A percentile compares a stretch with the other conserved stretches of the same genome.
These are phyloP conservation scores for Beverwykella pulmonaria DNA, from an alignment of 495 filamentous ascomycete species.

Conservation along the genomic window DNA sequence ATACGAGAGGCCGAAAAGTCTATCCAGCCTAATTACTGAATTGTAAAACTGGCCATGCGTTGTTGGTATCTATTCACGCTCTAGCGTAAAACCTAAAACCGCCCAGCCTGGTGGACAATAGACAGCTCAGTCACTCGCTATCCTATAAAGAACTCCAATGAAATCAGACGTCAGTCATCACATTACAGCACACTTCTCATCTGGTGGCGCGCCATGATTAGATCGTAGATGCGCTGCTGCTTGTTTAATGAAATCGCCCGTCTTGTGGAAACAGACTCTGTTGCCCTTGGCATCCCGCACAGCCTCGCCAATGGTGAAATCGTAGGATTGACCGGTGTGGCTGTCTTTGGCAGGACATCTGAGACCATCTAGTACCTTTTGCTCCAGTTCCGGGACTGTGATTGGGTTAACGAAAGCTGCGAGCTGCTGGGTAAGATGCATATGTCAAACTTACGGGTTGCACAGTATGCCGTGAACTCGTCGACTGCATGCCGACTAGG, in stretches of 20 bases:
- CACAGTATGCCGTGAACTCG: slow-evolving; percentile 45
- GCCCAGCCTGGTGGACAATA: too few species aligned
- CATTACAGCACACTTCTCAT: slow-evolving; percentile 35
- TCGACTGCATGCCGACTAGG: slow-evolving; percentile 44
- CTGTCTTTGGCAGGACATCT: slow-evolving; percentile 47
- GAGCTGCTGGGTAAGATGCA: not conserved
- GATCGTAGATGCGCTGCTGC: slow-evolving; percentile 37
- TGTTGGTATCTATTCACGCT: not conserved
- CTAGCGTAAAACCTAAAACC: too few species aligned
- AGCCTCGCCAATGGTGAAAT: slow-evolving; percentile 47
- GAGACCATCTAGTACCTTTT: slow-evolving; percentile 45
- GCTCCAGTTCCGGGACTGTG: slow-evolving; percentile 43
- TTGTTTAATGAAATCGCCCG: slow-evolving; percentile 48
- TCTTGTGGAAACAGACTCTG: slow-evolving; percentile 48
- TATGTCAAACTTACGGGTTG: slow-evolving; percentile 36
- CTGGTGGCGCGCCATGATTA: slow-evolving; percentile 32
- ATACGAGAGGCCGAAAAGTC: not conserved
- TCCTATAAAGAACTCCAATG: too few species aligned
- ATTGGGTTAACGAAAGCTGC: not conserved
- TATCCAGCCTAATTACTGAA: too few species aligned
- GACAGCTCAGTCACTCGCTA: too few species aligned
- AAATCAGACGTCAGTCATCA: slow-evolving; percentile 5
- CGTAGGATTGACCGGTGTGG: slow-evolving; percentile 47
- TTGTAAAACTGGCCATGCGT: too few species aligned
- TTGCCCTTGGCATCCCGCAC: slow-evolving; percentile 47